phyloP scores from a whole-genome alignment of 495 filamentous ascomycete species.

The Aspergillus haitiensis region DNA sequence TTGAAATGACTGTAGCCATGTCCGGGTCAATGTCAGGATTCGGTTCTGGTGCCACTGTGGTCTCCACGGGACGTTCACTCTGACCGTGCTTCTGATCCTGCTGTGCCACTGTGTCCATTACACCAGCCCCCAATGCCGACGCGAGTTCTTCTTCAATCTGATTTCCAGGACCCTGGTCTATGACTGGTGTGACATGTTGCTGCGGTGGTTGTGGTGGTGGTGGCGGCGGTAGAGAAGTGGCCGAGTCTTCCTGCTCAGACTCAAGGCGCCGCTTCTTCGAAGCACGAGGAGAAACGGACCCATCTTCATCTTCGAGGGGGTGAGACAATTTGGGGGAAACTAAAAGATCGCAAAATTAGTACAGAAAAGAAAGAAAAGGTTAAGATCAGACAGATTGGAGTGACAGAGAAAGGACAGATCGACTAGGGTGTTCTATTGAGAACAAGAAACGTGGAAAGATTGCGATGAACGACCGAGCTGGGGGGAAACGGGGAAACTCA shows the following conservation, averaged over 20 bases:
- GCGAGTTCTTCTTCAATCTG: constrained; percentile 48
- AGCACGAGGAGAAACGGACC: constrained; percentile 36
- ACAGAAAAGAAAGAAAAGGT: neutral
- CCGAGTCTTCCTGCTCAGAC: constrained; percentile 31
- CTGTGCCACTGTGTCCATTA: constrained; percentile 33
- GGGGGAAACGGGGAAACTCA: constrained; percentile 27
- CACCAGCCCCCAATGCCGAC: constrained; percentile 36
- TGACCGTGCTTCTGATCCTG: constrained; percentile 23
- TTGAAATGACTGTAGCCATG: constrained; percentile 42
- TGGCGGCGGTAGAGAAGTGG: constrained; percentile 23
- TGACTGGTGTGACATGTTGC: neutral
- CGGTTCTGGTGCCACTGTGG: constrained; percentile 22
- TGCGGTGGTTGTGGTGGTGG: constrained; percentile 4
- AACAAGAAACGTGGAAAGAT: neutral
- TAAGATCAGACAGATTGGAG: neutral
- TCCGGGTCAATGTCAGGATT: constrained; percentile 33
- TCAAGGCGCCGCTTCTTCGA: constrained; percentile 47
- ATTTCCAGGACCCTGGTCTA: constrained; percentile 32
- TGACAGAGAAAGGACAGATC: neutral
- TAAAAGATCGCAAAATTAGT: neutral
- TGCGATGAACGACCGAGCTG: neutral
- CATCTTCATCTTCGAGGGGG: constrained; percentile 37
- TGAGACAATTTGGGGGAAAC: constrained; percentile 36
- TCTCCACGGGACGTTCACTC: constrained; percentile 21
- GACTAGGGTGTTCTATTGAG: neutral